phyloP scores from a whole-genome alignment of 495 filamentous ascomycete species.

The Pyrenopolyporus hunteri region DNA sequence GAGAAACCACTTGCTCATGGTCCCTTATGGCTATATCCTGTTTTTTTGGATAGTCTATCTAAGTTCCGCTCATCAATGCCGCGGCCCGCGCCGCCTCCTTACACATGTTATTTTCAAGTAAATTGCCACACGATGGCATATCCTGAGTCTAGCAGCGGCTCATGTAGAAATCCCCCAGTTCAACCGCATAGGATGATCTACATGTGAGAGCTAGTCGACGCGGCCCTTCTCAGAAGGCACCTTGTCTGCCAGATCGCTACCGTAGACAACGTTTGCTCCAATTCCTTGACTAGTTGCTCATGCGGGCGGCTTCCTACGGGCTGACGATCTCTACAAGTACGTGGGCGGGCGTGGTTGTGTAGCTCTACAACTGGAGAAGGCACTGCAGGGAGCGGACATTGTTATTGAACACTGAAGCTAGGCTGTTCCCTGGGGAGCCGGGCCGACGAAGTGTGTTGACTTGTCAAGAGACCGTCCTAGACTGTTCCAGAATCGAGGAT shows the following conservation, averaged over 20 bases:
- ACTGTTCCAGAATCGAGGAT: constrained; percentile 28
- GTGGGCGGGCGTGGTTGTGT: neutral
- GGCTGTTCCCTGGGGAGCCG: neutral
- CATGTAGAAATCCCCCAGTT: neutral
- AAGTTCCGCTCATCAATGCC: no score
- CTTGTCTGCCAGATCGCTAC: neutral
- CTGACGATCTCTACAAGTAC: constrained; percentile 6
- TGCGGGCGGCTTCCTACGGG: constrained; percentile 19
- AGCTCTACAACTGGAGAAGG: neutral
- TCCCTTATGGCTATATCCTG: no score
- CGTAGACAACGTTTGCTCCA: neutral
- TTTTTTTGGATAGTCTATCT: no score
- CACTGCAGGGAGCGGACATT: neutral
- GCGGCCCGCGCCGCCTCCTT: no score
- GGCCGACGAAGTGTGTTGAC: neutral
- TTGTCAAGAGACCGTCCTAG: constrained; percentile 12
- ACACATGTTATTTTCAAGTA: no score
- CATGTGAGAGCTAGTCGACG: neutral
- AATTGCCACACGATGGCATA: no score
- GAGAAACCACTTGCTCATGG: neutral
- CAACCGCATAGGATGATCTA: neutral
- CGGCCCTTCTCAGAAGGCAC: neutral
- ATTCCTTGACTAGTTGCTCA: neutral
- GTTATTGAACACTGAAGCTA: constrained; percentile 1
- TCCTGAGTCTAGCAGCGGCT: neutral